Percentiles rank a stretch among this genome's conserved stretches.
These are phyloP conservation scores for Globisporangium paroecandrum DNA, from an alignment of 352 stramenopile genomes.

Conservation along the genomic window DNA sequence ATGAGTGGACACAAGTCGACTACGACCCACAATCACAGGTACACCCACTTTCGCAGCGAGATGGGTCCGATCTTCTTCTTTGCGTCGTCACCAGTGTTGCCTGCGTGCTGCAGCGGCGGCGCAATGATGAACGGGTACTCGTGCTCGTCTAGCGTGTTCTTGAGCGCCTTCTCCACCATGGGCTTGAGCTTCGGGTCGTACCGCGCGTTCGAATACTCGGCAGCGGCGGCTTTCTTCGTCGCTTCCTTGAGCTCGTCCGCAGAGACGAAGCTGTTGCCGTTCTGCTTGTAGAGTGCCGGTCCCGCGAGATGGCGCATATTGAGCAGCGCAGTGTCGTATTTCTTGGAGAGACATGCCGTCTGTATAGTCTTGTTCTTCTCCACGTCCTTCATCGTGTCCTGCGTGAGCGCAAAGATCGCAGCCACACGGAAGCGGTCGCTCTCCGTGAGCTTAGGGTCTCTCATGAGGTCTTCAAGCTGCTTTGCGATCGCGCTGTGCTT, in stretches of 20 bases:
- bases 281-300: conserved; percentile 56
- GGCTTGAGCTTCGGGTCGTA: conserved; percentile 74
- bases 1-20: background rate
- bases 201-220: conserved; percentile 79
- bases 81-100: conserved; percentile 26
- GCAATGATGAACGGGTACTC: conserved; percentile 85
- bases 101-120: conserved; percentile 40
- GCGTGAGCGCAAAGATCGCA: conserved; percentile 92
- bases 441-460: conserved; percentile 68
- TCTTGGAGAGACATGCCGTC: conserved; percentile 74
- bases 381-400: conserved; percentile 84
- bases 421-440: conserved; percentile 89
- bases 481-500: conserved; percentile 85
- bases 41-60: conserved; percentile 71
- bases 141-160: conserved; percentile 53
- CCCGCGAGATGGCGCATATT: conserved; percentile 69
- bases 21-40: background rate
- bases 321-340: conserved; percentile 53
- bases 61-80: conserved; percentile 60
- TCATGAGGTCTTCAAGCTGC: conserved; percentile 87
- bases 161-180: conserved; percentile 56
- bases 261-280: conserved; percentile 50
- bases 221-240: conserved; percentile 49
- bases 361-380: conserved; percentile 87
- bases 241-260: conserved; percentile 65